Conservation (phyloP, 2,329 filamentous ascomycete species). For the Colletotrichum tropicale region DNA sequence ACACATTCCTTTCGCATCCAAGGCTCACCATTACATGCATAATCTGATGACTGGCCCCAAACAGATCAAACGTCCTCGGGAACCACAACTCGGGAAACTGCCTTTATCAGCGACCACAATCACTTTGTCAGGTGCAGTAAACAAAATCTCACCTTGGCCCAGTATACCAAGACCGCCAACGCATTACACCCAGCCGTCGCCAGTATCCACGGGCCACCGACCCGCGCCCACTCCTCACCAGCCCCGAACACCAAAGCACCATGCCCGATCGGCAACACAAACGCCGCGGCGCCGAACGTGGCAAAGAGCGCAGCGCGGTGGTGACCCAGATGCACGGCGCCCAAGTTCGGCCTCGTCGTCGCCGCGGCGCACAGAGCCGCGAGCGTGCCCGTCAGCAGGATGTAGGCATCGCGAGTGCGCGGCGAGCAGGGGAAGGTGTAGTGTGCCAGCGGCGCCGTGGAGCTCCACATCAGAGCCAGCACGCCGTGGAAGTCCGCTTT, state of each 20-base stretch:
- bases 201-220: constrained; percentile 2
- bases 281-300: not conserved
- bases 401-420: constrained; percentile 38
- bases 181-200: constrained; percentile 10
- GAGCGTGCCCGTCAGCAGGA: constrained; percentile 35
- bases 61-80: constrained; percentile 47
- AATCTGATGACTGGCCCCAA: constrained; percentile 52
- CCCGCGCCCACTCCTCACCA: not conserved
- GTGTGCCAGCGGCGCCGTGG: constrained; percentile 63
- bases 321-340: constrained; percentile 16
- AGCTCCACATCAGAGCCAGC: constrained; percentile 65
- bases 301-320: constrained; percentile 14
- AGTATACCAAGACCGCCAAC: constrained; percentile 8
- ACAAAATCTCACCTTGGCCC: not conserved
- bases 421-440: constrained; percentile 50
- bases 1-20: not conserved
- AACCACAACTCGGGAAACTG: constrained; percentile 49
- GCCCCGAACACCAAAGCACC: not conserved
- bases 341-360: not conserved
- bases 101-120: not conserved
- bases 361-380: constrained; percentile 37
- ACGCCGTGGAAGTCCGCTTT: constrained; percentile 67
- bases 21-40: constrained; percentile 50
- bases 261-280: constrained; percentile 12
- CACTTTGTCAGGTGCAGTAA: not conserved